A percentile compares a stretch with the other conserved stretches of the same genome.
phyloP scores from a whole-genome alignment of 208 protist species.

The Naegleria gruberi region DNA sequence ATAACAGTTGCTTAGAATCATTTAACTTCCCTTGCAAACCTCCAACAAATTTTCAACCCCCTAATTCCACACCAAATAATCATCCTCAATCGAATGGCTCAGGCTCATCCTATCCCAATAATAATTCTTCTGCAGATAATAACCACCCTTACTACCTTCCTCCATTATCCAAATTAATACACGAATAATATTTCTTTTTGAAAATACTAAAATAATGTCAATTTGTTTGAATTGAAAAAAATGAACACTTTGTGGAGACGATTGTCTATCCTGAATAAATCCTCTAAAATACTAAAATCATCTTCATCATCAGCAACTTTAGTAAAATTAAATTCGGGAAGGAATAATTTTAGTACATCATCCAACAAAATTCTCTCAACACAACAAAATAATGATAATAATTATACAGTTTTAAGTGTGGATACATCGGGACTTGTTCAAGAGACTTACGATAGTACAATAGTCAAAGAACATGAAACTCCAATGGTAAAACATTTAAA shows the following conservation, averaged over 20 bases:
- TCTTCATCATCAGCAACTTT: too few relatives aligned
- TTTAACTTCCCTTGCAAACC: not conserved
- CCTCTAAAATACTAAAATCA: too few relatives aligned
- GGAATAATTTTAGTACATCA: not conserved
- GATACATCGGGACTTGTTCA: not conserved
- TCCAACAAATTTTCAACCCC: too few relatives aligned
- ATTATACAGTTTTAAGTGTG: not conserved
- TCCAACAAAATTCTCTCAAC: too few relatives aligned
- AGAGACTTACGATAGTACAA: not conserved
- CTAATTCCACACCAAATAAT: too few relatives aligned
- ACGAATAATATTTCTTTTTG: not conserved
- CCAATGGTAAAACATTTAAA: not conserved
- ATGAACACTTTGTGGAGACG: too few relatives aligned
- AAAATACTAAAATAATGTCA: too few relatives aligned
- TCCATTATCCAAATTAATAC: not conserved
- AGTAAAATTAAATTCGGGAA: too few relatives aligned
- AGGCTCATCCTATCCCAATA: not conserved
- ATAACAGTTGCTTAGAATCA: not conserved
- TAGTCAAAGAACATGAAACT: not conserved
- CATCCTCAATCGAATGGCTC: not conserved
- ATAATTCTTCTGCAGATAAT: not conserved
- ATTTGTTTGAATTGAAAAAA: too few relatives aligned
- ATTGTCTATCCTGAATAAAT: too few relatives aligned
- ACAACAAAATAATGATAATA: not conserved
- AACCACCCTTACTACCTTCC: too few relatives aligned